Base-by-base conservation (phyloP, 2,329 filamentous ascomycete genomes). In the Thermothelomyces thermophilus region DNA sequence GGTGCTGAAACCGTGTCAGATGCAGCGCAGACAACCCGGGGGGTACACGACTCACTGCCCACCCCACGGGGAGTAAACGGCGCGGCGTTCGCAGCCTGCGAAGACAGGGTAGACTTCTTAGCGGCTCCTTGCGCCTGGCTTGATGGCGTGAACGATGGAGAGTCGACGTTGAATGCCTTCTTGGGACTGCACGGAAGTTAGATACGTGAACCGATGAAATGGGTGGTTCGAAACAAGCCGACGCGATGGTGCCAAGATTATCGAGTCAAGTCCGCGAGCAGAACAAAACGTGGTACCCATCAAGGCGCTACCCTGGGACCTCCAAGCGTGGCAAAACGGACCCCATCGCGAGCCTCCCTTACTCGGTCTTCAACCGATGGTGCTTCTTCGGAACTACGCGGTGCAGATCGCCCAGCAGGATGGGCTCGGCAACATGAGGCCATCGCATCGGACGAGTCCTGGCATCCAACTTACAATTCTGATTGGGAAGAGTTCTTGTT, bases 81-180 rank as follows among this genome's bases (percentile, higher is more conserved):
- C 17, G 89, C 86, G 19, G 91, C 93, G 65, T 80, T 93, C n/a
- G 86, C 90, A 48, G 88, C 86, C 68, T 94, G 90, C 1, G 90
- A 88, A 7, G 90, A 93, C 56, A 97, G 90, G 8, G 84, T 84
- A 9, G 84, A 77, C 61, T 86, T 86, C 68, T 89, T 89, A 20
- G 70, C 63, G 1, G 71, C 68, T 20, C 70, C 68, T 37, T 76
- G 58, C 51, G 70, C 68, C 35, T 50, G 58, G 51, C 66, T 71
- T 13, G 79, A 73, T 5, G 91, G 91, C 0, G 89, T 96, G 66
- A 98, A 98, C 41, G 91, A 88, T 11, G 93, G 91, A 8, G 93
- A 97, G 63, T 97, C 93, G 63, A 95, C 93, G 67, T 95, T 98
- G 58, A 98, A 76, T 24, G 85, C 75, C 68, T 90, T 93, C 68